Evolutionary conservation across 495 filamentous ascomycete species (phyloP).

Genomic region (Neurospora sp.): DNA sequence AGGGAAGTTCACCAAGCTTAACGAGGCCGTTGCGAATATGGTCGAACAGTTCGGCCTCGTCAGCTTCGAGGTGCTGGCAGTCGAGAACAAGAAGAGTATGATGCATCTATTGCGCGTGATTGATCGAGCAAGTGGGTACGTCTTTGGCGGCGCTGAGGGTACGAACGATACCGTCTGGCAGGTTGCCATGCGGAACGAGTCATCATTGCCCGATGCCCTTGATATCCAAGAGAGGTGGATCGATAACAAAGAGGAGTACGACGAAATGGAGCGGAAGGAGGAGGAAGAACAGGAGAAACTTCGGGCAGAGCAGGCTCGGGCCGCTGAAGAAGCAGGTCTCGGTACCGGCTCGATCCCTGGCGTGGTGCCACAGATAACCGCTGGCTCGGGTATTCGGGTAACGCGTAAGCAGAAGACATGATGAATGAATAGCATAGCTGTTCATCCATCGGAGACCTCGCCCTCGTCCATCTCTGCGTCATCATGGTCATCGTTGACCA

Average conservation of each 20-base stretch:
- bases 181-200: conserved; percentile 80
- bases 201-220: conserved; percentile 63
- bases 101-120: conserved; percentile 78
- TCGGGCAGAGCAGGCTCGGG: conserved; percentile 17
- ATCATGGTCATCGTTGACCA: conserved; percentile 26
- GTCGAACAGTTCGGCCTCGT: conserved; percentile 85
- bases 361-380: conserved; percentile 2
- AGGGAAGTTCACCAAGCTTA: conserved; percentile 69
- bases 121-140: conserved; percentile 86
- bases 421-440: background rate
- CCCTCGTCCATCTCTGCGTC: conserved; percentile 43
- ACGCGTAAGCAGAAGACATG: conserved; percentile 18
- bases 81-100: conserved; percentile 95
- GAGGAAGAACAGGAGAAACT: conserved; percentile 48
- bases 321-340: conserved; percentile 21
- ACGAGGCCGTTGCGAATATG: conserved; percentile 74
- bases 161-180: conserved; percentile 93
- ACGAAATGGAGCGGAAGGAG: conserved; percentile 63
- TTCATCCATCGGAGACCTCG: conserved; percentile 21
- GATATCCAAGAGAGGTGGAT: conserved; percentile 96
- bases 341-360: conserved; percentile 4
- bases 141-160: conserved; percentile 81
- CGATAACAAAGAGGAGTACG: conserved; percentile 77
- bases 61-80: conserved; percentile 83
- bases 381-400: conserved; percentile 16